phyloP scores from a whole-genome alignment of 441 rosid genomes.

The Sinapis alba region DNA sequence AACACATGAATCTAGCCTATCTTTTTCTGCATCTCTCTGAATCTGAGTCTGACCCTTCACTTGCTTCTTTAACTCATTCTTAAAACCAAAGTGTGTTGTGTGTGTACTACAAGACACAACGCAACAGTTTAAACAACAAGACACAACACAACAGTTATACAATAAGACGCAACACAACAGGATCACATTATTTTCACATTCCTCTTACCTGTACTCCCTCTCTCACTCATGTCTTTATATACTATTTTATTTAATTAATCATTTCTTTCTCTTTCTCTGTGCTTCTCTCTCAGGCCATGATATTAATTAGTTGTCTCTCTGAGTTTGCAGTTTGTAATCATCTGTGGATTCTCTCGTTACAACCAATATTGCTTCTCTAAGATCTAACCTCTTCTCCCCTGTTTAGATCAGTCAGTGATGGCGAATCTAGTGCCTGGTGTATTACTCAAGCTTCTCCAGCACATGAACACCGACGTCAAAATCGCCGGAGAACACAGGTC shows the following conservation, averaged over 20 bases:
- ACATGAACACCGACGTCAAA: constrained; percentile 93
- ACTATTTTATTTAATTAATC: not conserved
- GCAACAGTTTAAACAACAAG: not conserved
- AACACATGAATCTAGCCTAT: constrained; percentile 16
- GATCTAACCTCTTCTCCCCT: constrained; percentile 19
- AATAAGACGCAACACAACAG: not conserved
- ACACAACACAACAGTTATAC: not conserved
- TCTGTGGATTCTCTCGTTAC: constrained; percentile 22
- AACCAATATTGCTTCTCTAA: constrained; percentile 1
- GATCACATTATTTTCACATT: constrained; percentile 33
- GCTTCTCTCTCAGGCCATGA: constrained; percentile 3
- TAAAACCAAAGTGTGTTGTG: not conserved
- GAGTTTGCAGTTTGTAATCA: constrained; percentile 10
- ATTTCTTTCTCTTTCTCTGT: not conserved
- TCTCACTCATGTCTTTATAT: not conserved
- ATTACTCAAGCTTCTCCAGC: constrained; percentile 91
- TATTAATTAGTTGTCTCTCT: constrained; percentile 23
- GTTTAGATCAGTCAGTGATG: constrained; percentile 45
- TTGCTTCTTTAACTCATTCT: constrained; percentile 32
- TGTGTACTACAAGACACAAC: constrained; percentile 7
- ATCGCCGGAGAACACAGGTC: constrained; percentile 96
- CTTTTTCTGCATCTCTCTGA: constrained; percentile 24
- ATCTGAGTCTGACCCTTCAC: constrained; percentile 28
- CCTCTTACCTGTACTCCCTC: constrained; percentile 19
- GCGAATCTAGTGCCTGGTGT: constrained; percentile 98